A percentile compares a stretch with the other conserved stretches of the same genome.
phyloP scores from a whole-genome alignment of 495 filamentous ascomycete genomes.

The Usnea hakonensis region DNA sequence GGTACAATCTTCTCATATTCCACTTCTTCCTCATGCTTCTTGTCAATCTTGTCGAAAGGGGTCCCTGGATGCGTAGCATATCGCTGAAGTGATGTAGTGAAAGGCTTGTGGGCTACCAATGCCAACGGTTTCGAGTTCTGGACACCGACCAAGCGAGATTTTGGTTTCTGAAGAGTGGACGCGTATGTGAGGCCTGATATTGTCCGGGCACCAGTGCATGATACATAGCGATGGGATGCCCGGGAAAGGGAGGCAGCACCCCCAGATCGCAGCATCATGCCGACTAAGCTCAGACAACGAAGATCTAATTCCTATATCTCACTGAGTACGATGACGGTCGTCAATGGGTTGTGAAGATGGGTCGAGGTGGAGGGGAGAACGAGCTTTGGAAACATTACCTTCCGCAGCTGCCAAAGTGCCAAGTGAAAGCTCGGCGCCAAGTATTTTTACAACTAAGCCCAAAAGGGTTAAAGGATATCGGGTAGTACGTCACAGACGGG shows the following conservation, averaged over 20 bases:
- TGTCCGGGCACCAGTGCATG: constrained; percentile 33
- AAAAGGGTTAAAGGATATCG: no score
- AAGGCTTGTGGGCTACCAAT: constrained; percentile 42
- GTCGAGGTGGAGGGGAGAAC: background rate
- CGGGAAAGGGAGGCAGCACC: constrained; percentile 42
- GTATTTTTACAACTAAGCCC: background rate
- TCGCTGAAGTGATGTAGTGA: constrained; percentile 47
- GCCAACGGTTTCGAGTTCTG: constrained; percentile 20
- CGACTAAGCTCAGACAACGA: background rate
- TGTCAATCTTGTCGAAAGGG: constrained; percentile 40
- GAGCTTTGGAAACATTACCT: background rate
- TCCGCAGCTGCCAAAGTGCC: background rate
- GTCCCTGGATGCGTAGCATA: constrained; percentile 30
- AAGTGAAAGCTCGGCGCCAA: constrained; percentile 12
- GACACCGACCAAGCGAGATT: constrained; percentile 23
- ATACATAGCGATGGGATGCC: constrained; percentile 41
- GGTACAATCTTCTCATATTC: constrained; percentile 44
- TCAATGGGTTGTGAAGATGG: constrained; percentile 1
- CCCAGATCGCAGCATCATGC: constrained; percentile 42
- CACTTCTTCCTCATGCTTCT: constrained; percentile 43
- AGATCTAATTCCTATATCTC: background rate
- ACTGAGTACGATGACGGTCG: background rate
- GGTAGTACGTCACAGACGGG: constrained; percentile 14
- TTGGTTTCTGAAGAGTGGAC: constrained; percentile 30
- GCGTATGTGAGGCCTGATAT: constrained; percentile 37